Base-by-base conservation (phyloP, 1,139 yeast species). In the Debaryomycetaceae sp. region DNA sequence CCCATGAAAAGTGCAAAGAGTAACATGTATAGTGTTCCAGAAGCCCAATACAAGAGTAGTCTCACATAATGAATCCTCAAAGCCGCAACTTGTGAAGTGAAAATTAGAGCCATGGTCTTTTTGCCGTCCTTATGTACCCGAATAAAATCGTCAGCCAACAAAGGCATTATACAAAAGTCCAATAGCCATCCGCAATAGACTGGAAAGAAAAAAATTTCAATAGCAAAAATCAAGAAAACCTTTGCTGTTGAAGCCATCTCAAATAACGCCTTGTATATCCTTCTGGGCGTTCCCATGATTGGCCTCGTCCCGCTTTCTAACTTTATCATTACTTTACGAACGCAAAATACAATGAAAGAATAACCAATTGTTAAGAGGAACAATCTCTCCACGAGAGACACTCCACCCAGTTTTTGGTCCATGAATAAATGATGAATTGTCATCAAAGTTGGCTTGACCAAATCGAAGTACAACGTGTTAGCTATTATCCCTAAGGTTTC, bases 21-120 rank as follows among this genome's bases (percentile, higher is more conserved):
- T 51, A 86, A 83, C 98, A 95, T 91, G 66, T 89, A 93, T 20
- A 76, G 56, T 0, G 97, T 89, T 7, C 99, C 99, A 34, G 77
- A 53, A 4, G 74, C 67, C 97, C 97, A 91, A 53, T 84, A 83
- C 1, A 67, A 36, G 5, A 62, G 51, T 1, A 57, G 45, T 27
- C 65, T 48, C 5, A 62, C 44, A 45, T 60, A 63, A 37, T 57
- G 52, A 8, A 57, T 52, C 42, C 58, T 61, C 14, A 65, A 53
- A 9, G 53, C 41, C 6, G 56, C 58, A 27, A 51, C 49, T 11
- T 56, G 43, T 8, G 72, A 55, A 13, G 76, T 50, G 49, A 62
- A 52, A 36, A 71, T 50, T 38, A 67, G 39, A 31, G 51, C 44
- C 40, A 58, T 55, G 0, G 54, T 49, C 22, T 44, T 40, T 14